Percentiles rank a stretch among this genome's conserved stretches.
phyloP scores from a whole-genome alignment of 345 rosid genomes.

The Eucalyptus sp. region DNA sequence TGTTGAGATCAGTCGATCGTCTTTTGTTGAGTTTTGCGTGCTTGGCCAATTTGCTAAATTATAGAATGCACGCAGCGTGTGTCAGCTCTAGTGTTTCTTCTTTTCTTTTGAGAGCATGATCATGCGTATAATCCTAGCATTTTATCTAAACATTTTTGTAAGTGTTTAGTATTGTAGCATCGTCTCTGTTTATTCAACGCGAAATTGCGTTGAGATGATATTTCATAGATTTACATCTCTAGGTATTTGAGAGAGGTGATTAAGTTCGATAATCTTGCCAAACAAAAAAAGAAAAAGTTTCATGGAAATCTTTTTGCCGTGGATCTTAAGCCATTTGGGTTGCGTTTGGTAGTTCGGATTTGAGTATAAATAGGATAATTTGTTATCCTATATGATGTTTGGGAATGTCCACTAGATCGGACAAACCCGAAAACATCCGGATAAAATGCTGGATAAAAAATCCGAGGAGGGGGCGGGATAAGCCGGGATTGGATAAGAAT shows the following conservation, averaged over 20 bases:
- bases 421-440: no score
- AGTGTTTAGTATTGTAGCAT: background rate
- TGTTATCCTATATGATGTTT: no score
- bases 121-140: background rate
- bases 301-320: background rate
- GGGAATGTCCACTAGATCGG: no score
- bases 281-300: background rate
- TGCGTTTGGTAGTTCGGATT: no score
- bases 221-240: background rate
- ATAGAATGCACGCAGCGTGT: accelerated
- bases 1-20: background rate
- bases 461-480: no score
- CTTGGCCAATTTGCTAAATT: background rate
- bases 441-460: no score
- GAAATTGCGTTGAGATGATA: background rate
- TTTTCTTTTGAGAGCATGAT: background rate
- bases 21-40: background rate
- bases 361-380: no score
- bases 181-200: background rate
- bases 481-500: no score
- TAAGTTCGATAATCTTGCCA: background rate
- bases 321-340: background rate
- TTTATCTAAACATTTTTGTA: background rate
- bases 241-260: background rate
- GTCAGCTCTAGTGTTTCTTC: background rate